These are phyloP conservation scores for Fusarium sp. DNA, from an alignment of 2,329 filamentous ascomycete species.

Conservation along the genomic window DNA sequence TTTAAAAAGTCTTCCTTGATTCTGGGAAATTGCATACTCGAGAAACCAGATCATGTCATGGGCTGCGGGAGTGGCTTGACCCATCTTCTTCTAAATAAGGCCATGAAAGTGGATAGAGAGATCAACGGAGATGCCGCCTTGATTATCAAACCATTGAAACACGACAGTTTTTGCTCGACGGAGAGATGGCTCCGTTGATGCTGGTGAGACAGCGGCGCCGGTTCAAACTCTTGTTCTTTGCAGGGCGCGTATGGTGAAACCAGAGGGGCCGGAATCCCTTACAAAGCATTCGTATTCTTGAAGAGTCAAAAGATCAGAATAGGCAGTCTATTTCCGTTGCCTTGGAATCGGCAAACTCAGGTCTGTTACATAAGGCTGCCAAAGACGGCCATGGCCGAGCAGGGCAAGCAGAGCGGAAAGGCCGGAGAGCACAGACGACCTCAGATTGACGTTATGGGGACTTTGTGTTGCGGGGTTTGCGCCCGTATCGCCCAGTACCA, in stretches of 20 bases:
- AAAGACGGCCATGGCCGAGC: background rate
- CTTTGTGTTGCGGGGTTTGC: background rate
- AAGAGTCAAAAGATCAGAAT: too few relatives aligned
- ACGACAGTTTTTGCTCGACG: background rate
- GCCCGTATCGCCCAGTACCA: too few relatives aligned
- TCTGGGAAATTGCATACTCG: slow-evolving; percentile 4
- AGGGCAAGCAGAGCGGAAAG: background rate
- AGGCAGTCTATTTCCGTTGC: background rate
- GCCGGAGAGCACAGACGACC: background rate
- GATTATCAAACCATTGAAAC: background rate
- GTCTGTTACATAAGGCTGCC: too few relatives aligned
- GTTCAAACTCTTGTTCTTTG: slow-evolving; percentile 68
- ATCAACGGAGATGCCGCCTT: slow-evolving; percentile 11
- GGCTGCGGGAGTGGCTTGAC: slow-evolving; percentile 16
- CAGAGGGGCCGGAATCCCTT: too few relatives aligned
- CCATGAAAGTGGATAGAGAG: background rate
- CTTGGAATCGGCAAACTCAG: background rate
- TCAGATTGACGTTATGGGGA: background rate
- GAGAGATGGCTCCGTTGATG: slow-evolving; percentile 68
- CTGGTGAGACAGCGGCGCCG: slow-evolving; percentile 4
- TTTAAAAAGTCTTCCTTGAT: background rate
- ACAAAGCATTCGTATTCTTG: slow-evolving; percentile 71
- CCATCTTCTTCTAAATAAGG: background rate
- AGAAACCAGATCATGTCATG: background rate
- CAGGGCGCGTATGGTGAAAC: too few relatives aligned